These are phyloP conservation scores for Acanthamoeba castellanii DNA, from an alignment of 208 protist genomes.

Conservation along the genomic window DNA sequence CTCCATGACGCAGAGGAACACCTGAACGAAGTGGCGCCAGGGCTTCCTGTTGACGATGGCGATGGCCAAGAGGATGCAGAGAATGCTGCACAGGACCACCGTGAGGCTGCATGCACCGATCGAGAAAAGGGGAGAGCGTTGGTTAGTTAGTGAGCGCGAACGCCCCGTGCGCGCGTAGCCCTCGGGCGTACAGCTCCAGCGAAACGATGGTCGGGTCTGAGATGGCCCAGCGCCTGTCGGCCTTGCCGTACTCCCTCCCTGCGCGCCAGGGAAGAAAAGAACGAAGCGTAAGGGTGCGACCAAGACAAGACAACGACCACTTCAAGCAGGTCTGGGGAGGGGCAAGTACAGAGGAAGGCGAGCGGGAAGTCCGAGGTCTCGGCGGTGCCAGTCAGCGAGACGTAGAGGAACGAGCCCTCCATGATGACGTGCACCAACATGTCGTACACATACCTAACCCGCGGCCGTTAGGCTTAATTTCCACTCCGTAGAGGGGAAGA, in stretches of 20 bases:
- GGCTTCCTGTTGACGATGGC: conserved; percentile 72
- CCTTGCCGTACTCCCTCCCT: conserved; percentile 74
- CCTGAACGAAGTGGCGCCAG: conserved; percentile 71
- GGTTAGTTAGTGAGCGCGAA: too few relatives aligned
- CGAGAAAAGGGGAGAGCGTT: not conserved
- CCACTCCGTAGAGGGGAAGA: too few relatives aligned
- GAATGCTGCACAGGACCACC: conserved; percentile 52
- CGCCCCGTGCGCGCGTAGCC: too few relatives aligned
- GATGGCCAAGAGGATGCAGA: conserved; percentile 58
- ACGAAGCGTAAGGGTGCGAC: too few relatives aligned
- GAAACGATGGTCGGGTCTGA: conserved; percentile 71
- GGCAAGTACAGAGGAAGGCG: conserved; percentile 45
- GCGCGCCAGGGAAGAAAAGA: not conserved
- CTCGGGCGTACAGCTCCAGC: conserved; percentile 28
- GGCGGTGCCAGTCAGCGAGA: conserved; percentile 59
- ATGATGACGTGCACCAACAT: conserved; percentile 62
- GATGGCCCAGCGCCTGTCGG: conserved; percentile 71
- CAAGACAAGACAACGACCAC: not conserved
- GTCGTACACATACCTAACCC: conserved; percentile 71
- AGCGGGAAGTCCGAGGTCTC: conserved; percentile 71
- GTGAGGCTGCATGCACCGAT: conserved; percentile 12
- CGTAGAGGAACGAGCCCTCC: conserved; percentile 71
- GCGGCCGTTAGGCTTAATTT: not conserved
- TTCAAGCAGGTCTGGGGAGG: not conserved
- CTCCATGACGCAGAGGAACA: conserved; percentile 74